phyloP scores from a whole-genome alignment of 169 alveolate genomes.

The Eimeria brunetti region DNA sequence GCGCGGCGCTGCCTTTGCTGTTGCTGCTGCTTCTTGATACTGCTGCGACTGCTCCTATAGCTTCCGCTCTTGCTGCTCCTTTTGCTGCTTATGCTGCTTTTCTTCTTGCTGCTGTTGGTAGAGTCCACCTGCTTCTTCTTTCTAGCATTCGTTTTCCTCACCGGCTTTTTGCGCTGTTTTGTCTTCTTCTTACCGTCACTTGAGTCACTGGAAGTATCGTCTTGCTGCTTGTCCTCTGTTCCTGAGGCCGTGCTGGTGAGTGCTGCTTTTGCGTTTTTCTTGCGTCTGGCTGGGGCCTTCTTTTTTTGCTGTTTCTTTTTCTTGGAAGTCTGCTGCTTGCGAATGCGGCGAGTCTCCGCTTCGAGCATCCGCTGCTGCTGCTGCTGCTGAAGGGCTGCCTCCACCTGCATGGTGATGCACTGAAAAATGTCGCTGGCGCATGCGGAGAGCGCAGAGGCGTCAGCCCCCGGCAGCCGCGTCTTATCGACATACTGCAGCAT shows the following conservation, averaged over 20 bases:
- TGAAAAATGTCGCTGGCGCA: conserved; percentile 72
- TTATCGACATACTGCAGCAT: conserved; percentile 62
- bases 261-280: neutral
- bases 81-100: neutral
- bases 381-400: conserved; percentile 57
- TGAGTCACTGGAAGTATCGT: conserved; percentile 16
- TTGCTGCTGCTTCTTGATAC: conserved; percentile 1
- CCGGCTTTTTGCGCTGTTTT: conserved; percentile 21
- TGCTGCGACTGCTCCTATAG: conserved; percentile 46
- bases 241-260: conserved; percentile 25
- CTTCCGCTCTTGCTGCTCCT: neutral
- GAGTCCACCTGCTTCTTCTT: neutral
- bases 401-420: conserved; percentile 72
- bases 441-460: conserved; percentile 66
- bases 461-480: conserved; percentile 42
- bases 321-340: conserved; percentile 46
- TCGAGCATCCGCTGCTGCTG: conserved; percentile 53
- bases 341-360: conserved; percentile 69
- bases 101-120: neutral
- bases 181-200: neutral
- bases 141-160: neutral
- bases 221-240: neutral
- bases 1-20: conserved; percentile 42
- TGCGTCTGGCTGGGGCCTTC: conserved; percentile 18
- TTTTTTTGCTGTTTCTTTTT: conserved; percentile 17